Conservation (phyloP, 2,329 filamentous ascomycete genomes). For the Exophiala calicioides region DNA sequence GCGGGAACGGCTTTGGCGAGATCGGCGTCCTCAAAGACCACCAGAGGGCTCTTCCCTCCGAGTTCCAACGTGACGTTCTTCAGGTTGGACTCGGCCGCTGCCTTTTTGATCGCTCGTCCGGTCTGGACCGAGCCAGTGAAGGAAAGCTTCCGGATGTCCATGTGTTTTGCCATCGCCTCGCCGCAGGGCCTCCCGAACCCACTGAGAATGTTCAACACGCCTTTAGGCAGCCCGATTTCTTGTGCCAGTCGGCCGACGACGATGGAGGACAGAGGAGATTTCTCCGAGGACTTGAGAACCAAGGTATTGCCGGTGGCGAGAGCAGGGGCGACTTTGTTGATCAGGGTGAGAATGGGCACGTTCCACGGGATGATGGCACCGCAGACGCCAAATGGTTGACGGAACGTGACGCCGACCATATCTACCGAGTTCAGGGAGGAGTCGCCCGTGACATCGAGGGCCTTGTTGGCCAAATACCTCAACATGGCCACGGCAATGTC, state of each 20-base stretch:
- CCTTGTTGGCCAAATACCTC: constrained; percentile 65
- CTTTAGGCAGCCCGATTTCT: constrained; percentile 59
- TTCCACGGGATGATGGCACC: constrained; percentile 51
- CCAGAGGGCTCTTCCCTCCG: constrained; percentile 40
- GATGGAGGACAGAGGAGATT: constrained; percentile 44
- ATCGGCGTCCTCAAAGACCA: constrained; percentile 41
- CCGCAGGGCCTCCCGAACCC: constrained; percentile 61
- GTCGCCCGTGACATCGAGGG: constrained; percentile 44
- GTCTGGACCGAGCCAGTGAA: constrained; percentile 38
- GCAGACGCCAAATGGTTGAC: constrained; percentile 57
- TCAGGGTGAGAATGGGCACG: constrained; percentile 49
- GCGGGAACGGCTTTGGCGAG: constrained; percentile 46
- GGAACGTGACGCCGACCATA: constrained; percentile 57
- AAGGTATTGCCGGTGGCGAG: constrained; percentile 59
- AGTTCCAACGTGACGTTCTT: constrained; percentile 41
- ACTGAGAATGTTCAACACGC: constrained; percentile 61
- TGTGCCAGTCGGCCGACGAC: constrained; percentile 63
- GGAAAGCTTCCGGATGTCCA: constrained; percentile 37
- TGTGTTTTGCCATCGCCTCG: constrained; percentile 53
- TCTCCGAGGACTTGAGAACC: constrained; percentile 57
- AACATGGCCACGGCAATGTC: constrained; percentile 66
- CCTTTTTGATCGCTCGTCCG: constrained; percentile 37
- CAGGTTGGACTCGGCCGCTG: constrained; percentile 38
- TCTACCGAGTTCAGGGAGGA: constrained; percentile 48
- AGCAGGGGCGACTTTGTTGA: constrained; percentile 57